These are phyloP conservation scores for Tetracladium maxilliforme DNA, from an alignment of 2,329 filamentous ascomycete species.

Conservation along the genomic window DNA sequence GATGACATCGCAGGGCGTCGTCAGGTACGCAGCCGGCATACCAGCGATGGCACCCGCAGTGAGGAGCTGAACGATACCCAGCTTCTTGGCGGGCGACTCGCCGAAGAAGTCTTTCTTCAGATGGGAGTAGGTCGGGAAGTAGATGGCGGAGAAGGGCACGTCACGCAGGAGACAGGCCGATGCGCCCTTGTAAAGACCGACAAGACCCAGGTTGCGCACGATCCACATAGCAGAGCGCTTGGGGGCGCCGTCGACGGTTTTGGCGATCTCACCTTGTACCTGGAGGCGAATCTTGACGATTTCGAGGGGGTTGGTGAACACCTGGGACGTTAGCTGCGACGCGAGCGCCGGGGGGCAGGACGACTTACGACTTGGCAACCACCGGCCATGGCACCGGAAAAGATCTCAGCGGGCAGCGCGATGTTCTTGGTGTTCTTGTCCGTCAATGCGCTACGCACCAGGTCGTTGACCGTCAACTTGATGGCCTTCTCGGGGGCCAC, in stretches of 20 bases:
- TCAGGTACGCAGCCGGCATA: constrained; percentile 87
- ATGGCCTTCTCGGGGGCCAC: constrained; percentile 99
- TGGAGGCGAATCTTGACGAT: constrained; percentile 99
- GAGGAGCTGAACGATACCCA: constrained; percentile 80
- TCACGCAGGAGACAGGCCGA: constrained; percentile 89
- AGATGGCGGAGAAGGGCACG: constrained; percentile 95
- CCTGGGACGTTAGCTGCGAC: constrained; percentile 27
- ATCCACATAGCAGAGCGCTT: constrained; percentile 97
- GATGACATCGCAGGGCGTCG: constrained; percentile 96
- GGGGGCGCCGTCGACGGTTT: constrained; percentile 66
- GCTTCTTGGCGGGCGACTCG: constrained; percentile 73
- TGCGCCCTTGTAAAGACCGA: constrained; percentile 93
- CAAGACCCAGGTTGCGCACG: constrained; percentile 81
- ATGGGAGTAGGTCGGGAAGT: constrained; percentile 94
- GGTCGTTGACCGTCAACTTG: constrained; percentile 95
- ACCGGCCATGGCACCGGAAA: constrained; percentile 82
- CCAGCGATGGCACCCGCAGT: constrained; percentile 89
- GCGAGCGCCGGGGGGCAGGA: constrained; percentile 1
- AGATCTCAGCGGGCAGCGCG: constrained; percentile 52
- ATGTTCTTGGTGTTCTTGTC: constrained; percentile 67
- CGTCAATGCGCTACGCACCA: constrained; percentile 65
- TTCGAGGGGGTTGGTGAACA: constrained; percentile 95
- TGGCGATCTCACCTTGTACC: constrained; percentile 90
- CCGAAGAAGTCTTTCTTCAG: constrained; percentile 90
- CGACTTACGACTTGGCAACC: constrained; percentile 88